Conservation (phyloP, 495 filamentous ascomycete genomes). For the Elasticomyces elasticus region DNA sequence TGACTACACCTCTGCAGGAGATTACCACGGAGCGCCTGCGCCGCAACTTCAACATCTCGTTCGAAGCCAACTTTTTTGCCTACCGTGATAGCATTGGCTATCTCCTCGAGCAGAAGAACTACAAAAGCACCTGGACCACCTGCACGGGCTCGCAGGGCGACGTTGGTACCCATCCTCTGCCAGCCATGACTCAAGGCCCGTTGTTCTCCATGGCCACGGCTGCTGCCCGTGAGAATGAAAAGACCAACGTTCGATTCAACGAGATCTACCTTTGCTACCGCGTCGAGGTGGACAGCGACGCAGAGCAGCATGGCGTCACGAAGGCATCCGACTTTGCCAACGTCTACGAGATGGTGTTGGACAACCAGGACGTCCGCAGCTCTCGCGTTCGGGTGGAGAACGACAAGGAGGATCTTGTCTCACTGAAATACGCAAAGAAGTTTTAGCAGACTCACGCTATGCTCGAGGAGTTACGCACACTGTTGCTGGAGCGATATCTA, state of each 20-base stretch:
- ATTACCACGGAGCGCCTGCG: slow-evolving; percentile 26
- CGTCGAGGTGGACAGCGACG: slow-evolving; percentile 2
- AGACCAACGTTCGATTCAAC: slow-evolving; percentile 36
- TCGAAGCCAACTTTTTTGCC: slow-evolving; percentile 37
- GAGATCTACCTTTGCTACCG: slow-evolving; percentile 26
- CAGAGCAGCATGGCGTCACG: not conserved
- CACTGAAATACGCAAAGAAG: too few relatives aligned
- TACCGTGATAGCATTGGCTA: slow-evolving; percentile 35
- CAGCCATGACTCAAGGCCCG: slow-evolving; percentile 33
- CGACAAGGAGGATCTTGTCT: not conserved
- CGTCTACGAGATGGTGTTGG: not conserved
- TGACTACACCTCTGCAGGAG: slow-evolving; percentile 22
- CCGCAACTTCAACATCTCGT: slow-evolving; percentile 26
- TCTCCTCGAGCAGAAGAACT: slow-evolving; percentile 31
- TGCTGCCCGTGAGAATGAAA: slow-evolving; percentile 29
- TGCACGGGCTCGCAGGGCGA: slow-evolving; percentile 36
- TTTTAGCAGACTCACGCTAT: too few relatives aligned
- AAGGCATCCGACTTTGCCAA: not conserved
- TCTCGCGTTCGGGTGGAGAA: not conserved
- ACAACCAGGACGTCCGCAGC: not conserved
- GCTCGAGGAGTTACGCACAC: too few relatives aligned
- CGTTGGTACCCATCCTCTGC: slow-evolving; percentile 21
- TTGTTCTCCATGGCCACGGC: slow-evolving; percentile 32
- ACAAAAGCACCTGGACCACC: slow-evolving; percentile 30
- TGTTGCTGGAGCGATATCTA: too few relatives aligned